Evolutionary conservation across 805 yeast species (phyloP).

Genomic region (Candida nonsorbophila): DNA sequence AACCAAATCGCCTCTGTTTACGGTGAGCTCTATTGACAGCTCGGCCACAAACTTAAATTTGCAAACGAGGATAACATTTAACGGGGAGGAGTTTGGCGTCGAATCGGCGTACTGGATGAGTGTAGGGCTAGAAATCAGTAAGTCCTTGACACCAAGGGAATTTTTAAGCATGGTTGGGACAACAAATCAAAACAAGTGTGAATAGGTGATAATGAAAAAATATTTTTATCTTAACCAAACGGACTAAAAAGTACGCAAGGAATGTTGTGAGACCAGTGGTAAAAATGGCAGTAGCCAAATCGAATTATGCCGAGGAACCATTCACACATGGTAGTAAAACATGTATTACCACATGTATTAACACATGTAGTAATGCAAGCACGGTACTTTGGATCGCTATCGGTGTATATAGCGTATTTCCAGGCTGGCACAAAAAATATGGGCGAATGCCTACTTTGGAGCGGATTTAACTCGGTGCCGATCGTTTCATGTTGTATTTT

Average conservation of each 20-base stretch:
- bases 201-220: neutral
- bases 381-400: too few species aligned
- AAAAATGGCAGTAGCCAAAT: neutral
- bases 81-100: too few species aligned
- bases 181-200: neutral
- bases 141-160: constrained; percentile 2
- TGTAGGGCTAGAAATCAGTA: constrained; percentile 12
- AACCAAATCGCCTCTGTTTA: constrained; percentile 47
- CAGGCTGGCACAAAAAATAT: too few species aligned
- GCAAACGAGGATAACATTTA: constrained; percentile 40
- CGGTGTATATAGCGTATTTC: too few species aligned
- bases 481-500: too few species aligned
- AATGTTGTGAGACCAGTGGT: neutral
- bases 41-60: constrained; percentile 43
- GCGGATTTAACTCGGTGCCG: too few species aligned
- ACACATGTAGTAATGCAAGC: too few species aligned
- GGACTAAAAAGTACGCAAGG: neutral
- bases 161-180: neutral
- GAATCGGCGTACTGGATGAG: constrained; percentile 2
- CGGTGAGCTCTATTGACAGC: constrained; percentile 37
- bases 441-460: too few species aligned
- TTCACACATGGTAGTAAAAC: too few species aligned
- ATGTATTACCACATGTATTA: too few species aligned
- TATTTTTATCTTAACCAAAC: neutral
- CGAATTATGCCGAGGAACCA: too few species aligned